Evolutionary conservation across 352 stramenopile species (phyloP), one percentile per base, ranked within the genome.

Genomic region (Phytophthora chlamydospora): DNA sequence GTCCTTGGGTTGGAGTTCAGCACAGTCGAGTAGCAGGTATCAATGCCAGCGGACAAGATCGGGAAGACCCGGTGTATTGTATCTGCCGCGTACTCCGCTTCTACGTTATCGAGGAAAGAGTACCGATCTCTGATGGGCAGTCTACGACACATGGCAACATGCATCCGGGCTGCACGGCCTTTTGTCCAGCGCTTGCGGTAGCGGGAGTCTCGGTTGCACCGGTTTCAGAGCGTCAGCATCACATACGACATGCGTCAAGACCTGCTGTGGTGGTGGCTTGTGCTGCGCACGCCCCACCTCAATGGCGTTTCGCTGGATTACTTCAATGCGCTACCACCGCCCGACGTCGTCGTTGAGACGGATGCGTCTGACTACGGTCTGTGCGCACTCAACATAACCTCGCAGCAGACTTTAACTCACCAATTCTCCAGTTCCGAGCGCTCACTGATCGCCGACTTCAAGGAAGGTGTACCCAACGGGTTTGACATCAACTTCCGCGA

Each of bases 281-380:
- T 72, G 3, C 50, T 69, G 0, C 57, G 64, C 33, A 49, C 35
- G 0, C 17, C 43, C 0, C 40, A 39, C 0, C 40, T 70, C 16
- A 71, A 75, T 33, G 60, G 60, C 2, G 66, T 75, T 0, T 49
- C 38, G 0, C 19, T 75, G 2, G 17, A 47, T 4, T 68, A 52
- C 32, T 75, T 75, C 14, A 35, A 53, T 14, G 1, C 3, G 2
- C 27, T 67, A 4, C 56, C 53, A n/a, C 2, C 14, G 12, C 40
- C 58, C 1, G 54, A 71, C 29, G 12, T 58, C n/a, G 27, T 56
- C 1, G 32, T 75, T 1, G 10, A 43, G 7, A 39, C 67, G 43
- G 60, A 75, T 34, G 60, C 55, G 0, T 71, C 45, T 0, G 45
- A 75, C 34, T 31, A 27, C 7, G 60, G 55, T 0, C 44, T 70